Percentiles rank a stretch among this genome's conserved stretches.
Conservation (phyloP, 176 grass and related monocot species). For the Ampelocalamus luodianensis region DNA sequence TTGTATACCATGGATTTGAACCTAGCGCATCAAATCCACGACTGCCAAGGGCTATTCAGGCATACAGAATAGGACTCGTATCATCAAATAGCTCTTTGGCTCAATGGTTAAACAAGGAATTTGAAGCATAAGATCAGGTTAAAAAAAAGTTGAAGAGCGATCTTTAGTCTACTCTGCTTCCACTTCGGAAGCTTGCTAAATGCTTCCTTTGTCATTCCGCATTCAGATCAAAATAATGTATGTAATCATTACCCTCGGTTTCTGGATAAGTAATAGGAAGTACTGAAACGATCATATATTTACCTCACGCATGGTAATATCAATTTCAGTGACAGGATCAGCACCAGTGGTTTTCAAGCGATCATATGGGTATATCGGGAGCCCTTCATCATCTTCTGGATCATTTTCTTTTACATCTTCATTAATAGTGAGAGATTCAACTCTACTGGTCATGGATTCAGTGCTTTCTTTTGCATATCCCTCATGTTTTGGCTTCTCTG, state of each 20-base stretch:
- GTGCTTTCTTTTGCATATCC: conserved; percentile 46
- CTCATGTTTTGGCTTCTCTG: conserved; percentile 54
- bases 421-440: conserved; percentile 64
- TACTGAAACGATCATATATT: conserved; percentile 25
- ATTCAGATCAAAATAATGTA: conserved; percentile 19
- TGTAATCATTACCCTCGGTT: background rate
- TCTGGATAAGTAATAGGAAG: conserved; percentile 3
- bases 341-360: conserved; percentile 52
- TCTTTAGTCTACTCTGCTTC: no score
- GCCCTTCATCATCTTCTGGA: conserved; percentile 55
- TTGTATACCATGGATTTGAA: no score
- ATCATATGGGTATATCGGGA: conserved; percentile 69
- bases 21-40: no score
- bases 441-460: conserved; percentile 34
- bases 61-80: no score
- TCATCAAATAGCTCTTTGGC: no score
- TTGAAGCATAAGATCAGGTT: no score
- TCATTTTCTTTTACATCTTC: conserved; percentile 47
- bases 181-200: conserved; percentile 56
- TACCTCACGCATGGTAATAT: conserved; percentile 85
- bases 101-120: no score
- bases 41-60: no score
- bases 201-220: conserved; percentile 57
- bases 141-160: no score
- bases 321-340: conserved; percentile 70